Evolutionary conservation across 1,284 basidiomycete species (phyloP).

Genomic region (Filobasidium uniguttulatum): DNA sequence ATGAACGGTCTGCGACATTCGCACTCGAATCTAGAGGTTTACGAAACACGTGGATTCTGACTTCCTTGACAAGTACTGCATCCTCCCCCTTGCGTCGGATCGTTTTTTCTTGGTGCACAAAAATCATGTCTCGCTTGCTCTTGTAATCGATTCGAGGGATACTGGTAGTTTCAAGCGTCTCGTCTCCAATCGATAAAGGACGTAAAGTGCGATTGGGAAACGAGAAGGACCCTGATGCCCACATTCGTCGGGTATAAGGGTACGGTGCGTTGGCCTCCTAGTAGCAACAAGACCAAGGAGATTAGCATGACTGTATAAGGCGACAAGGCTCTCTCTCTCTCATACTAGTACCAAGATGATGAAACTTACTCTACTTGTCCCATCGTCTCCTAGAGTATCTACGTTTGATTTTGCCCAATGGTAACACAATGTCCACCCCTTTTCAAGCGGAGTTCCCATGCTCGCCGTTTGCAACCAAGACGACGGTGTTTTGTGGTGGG

Average conservation of each 20-base stretch:
- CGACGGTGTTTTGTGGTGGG: too few relatives aligned
- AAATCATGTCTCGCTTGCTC: constrained; percentile 62
- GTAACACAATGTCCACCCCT: constrained; percentile 59
- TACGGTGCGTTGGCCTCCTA: constrained; percentile 46
- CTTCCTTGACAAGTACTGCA: constrained; percentile 49
- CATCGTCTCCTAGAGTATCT: constrained; percentile 50
- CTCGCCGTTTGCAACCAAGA: too few relatives aligned
- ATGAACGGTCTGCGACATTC: neutral
- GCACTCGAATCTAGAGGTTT: constrained; percentile 14
- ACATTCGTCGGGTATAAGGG: constrained; percentile 67
- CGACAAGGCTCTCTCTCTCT: neutral
- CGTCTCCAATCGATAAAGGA: constrained; percentile 41
- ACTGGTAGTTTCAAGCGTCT: constrained; percentile 42
- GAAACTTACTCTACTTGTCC: constrained; percentile 48
- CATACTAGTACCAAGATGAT: constrained; percentile 24
- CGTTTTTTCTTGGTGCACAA: constrained; percentile 48
- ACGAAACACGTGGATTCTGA: constrained; percentile 62
- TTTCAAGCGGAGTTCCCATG: constrained; percentile 41
- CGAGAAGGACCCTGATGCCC: constrained; percentile 59
- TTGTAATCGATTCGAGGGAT: constrained; percentile 43
- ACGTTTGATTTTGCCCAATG: constrained; percentile 53
- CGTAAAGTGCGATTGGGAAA: constrained; percentile 42
- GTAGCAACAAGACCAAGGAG: neutral
- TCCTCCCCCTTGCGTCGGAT: constrained; percentile 38
- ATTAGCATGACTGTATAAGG: too few relatives aligned